phyloP scores from a whole-genome alignment of 2,329 filamentous ascomycete genomes.

The Diaporthe vaccinii region DNA sequence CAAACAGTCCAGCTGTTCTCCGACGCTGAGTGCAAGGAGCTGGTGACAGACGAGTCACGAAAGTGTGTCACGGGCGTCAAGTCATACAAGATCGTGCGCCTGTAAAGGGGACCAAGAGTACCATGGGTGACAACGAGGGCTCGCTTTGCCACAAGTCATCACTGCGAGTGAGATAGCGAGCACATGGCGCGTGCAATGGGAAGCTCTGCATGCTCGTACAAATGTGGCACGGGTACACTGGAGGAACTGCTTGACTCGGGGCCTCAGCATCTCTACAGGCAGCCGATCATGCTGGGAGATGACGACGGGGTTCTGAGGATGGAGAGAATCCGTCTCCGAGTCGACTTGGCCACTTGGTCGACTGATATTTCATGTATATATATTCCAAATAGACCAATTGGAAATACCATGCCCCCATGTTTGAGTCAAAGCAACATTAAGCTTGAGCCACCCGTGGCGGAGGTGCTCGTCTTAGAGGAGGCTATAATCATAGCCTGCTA shows the following conservation, averaged over 20 bases:
- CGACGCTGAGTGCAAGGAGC: constrained; percentile 9
- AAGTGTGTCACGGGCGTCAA: not conserved
- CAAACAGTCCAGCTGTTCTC: not conserved
- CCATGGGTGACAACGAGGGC: no score
- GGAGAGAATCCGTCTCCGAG: not conserved
- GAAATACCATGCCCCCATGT: not conserved
- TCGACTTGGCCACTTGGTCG: not conserved
- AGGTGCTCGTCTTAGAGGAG: no score
- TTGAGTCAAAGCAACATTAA: not conserved
- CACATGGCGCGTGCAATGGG: no score
- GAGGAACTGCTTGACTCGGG: constrained; percentile 1
- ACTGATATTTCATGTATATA: constrained; percentile 4
- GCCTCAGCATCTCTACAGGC: not conserved
- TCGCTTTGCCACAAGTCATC: no score
- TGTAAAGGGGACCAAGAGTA: not conserved
- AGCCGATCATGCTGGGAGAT: not conserved
- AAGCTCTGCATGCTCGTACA: not conserved
- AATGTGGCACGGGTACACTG: not conserved
- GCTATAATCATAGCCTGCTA: no score
- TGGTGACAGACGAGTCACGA: not conserved
- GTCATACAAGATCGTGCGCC: constrained; percentile 12
- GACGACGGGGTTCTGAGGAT: not conserved
- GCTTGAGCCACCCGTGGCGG: not conserved
- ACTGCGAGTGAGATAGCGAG: not conserved
- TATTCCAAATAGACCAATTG: not conserved